These are phyloP conservation scores for Apodospora peruviana DNA, from an alignment of 495 filamentous ascomycete species.

Conservation along the genomic window DNA sequence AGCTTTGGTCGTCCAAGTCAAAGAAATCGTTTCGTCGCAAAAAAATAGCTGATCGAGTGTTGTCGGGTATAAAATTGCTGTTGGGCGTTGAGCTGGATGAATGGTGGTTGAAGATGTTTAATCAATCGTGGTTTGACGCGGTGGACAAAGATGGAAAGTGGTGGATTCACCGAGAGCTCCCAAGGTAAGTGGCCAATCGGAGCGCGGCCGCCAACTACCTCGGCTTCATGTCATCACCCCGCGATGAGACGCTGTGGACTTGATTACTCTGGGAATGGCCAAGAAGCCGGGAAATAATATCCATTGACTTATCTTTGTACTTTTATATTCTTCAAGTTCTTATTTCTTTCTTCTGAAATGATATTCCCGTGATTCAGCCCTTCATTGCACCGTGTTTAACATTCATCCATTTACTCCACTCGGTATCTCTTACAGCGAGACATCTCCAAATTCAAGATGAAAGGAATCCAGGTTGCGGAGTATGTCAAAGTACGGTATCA, in stretches of 20 bases:
- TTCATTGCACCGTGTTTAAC: too few relatives aligned
- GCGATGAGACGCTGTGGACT: too few relatives aligned
- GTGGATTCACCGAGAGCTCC: conserved; percentile 10
- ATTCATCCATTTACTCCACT: too few relatives aligned
- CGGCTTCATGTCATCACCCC: background rate
- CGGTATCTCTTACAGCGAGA: too few relatives aligned
- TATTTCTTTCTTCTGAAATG: background rate
- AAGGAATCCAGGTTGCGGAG: conserved; percentile 73
- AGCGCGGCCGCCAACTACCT: conserved; percentile 7
- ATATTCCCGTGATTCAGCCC: too few relatives aligned
- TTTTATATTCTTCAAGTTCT: background rate
- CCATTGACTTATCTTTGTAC: conserved; percentile 2
- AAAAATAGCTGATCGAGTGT: too few relatives aligned
- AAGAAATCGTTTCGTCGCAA: too few relatives aligned
- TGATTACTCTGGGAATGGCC: background rate
- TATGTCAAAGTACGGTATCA: conserved; percentile 62
- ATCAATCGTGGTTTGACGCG: background rate
- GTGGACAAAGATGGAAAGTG: conserved; percentile 10
- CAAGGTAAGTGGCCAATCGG: conserved; percentile 26
- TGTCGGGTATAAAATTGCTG: too few relatives aligned
- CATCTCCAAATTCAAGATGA: conserved; percentile 67
- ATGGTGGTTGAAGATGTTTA: too few relatives aligned
- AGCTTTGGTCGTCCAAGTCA: too few relatives aligned
- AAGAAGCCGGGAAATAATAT: too few relatives aligned
- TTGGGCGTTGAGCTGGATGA: too few relatives aligned